A percentile compares a stretch with the other conserved stretches of the same genome.
Conservation (phyloP, 2,329 filamentous ascomycete species). For the Zymoseptoria ardabiliae region DNA sequence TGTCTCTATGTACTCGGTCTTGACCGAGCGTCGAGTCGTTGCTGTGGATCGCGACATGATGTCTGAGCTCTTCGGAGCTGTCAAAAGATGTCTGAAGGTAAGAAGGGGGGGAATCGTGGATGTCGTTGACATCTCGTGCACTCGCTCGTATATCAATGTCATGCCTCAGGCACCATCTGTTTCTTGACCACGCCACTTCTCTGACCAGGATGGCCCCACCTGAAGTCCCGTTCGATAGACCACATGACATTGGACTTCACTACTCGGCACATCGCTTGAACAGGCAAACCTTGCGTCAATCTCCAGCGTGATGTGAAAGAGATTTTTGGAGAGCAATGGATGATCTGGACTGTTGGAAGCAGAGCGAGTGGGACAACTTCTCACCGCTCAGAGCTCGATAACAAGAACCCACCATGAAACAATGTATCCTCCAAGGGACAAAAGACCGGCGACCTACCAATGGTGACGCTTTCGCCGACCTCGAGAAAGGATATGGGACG, state of each 20-base stretch:
- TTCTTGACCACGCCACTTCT: background rate
- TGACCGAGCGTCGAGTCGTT: conserved; percentile 52
- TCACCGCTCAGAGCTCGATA: background rate
- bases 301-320: background rate
- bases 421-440: background rate
- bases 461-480: background rate
- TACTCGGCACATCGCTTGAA: background rate
- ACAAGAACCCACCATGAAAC: background rate
- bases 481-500: conserved; percentile 6
- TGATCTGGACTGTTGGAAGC: background rate
- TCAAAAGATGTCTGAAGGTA: background rate
- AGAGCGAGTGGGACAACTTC: background rate
- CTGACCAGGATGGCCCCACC: background rate
- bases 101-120: background rate
- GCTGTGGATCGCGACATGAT: conserved; percentile 37
- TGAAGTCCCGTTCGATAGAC: background rate
- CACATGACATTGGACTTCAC: background rate
- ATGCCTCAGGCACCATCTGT: background rate
- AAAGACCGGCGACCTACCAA: background rate
- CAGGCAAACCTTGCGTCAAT: background rate
- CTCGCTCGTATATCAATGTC: background rate
- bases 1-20: conserved; percentile 95
- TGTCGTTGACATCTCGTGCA: background rate
- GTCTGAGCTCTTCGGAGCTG: background rate
- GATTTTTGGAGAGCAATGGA: background rate